Conservation (phyloP, 257 asterid species). For the Verbena officinalis region DNA sequence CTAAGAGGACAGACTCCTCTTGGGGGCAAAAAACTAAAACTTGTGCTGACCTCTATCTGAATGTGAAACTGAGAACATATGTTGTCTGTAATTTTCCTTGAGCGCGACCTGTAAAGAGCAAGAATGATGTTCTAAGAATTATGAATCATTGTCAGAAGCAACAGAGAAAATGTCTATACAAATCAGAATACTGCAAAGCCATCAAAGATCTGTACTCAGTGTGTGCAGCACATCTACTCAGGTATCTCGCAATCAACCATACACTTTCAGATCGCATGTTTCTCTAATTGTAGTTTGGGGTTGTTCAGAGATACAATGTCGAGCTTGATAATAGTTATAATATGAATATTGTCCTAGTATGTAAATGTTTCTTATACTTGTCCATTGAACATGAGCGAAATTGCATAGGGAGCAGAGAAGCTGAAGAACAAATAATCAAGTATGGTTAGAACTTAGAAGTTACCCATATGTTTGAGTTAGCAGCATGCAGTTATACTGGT, state of each 20-base stretch:
- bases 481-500: constrained; percentile 18
- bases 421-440: background rate
- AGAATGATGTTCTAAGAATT: constrained; percentile 17
- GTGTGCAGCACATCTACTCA: background rate
- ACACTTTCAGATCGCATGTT: background rate
- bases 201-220: constrained; percentile 2
- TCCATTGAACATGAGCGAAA: constrained; percentile 18
- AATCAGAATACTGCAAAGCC: constrained; percentile 16
- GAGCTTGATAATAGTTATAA: constrained; percentile 5
- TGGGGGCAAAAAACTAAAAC: constrained; percentile 14
- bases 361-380: constrained; percentile 14
- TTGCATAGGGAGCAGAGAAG: constrained; percentile 9
- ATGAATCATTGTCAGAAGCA: constrained; percentile 12
- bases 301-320: background rate
- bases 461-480: constrained; percentile 10
- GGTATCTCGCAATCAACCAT: constrained; percentile 1
- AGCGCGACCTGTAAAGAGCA: constrained; percentile 63
- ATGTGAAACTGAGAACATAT: constrained; percentile 62
- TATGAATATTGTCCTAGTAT: constrained; percentile 18
- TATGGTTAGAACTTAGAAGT: constrained; percentile 22
- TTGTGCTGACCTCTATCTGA: constrained; percentile 67
- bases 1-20: constrained; percentile 16
- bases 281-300: background rate
- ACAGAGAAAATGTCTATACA: constrained; percentile 12
- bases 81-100: constrained; percentile 68